These are phyloP conservation scores for Magnusiomyces suaveolens DNA, from an alignment of 1,139 yeast genomes.

Conservation along the genomic window DNA sequence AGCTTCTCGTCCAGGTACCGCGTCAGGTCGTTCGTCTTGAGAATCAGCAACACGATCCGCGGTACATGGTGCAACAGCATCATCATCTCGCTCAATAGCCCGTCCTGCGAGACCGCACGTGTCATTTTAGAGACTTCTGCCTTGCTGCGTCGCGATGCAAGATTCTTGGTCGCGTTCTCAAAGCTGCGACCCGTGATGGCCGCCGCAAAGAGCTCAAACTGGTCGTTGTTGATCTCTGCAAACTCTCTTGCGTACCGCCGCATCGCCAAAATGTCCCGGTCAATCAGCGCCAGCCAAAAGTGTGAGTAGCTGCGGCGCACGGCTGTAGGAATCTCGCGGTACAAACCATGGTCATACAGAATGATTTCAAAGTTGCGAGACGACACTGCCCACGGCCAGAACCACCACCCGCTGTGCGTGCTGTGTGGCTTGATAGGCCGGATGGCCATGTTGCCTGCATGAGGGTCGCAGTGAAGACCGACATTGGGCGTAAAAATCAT, in stretches of 20 bases:
- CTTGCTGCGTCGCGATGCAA: slow-evolving; percentile 43
- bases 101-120: slow-evolving; percentile 43
- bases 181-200: slow-evolving; percentile 89
- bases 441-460: slow-evolving; percentile 91
- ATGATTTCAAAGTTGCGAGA: slow-evolving; percentile 72
- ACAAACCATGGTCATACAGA: slow-evolving; percentile 89
- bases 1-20: slow-evolving; percentile 78
- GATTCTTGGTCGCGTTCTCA: slow-evolving; percentile 58
- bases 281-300: slow-evolving; percentile 85
- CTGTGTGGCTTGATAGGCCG: slow-evolving; percentile 30
- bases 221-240: slow-evolving; percentile 71
- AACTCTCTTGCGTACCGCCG: slow-evolving; percentile 60
- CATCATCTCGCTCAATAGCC: slow-evolving; percentile 69
- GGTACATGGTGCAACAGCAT: slow-evolving; percentile 72
- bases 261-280: slow-evolving; percentile 59
- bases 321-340: slow-evolving; percentile 69
- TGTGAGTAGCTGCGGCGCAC: slow-evolving; percentile 78
- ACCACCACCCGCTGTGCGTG: slow-evolving; percentile 11
- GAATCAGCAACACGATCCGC: slow-evolving; percentile 67
- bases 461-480: slow-evolving; percentile 95
- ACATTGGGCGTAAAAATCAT: slow-evolving; percentile 94
- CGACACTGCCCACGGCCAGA: slow-evolving; percentile 37
- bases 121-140: slow-evolving; percentile 60
- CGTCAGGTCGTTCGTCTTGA: slow-evolving; percentile 90
- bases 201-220: slow-evolving; percentile 77